Percentiles rank a stretch among this genome's conserved stretches.
Conservation (phyloP, 1,284 basidiomycete species). For the Malassezia nana region DNA sequence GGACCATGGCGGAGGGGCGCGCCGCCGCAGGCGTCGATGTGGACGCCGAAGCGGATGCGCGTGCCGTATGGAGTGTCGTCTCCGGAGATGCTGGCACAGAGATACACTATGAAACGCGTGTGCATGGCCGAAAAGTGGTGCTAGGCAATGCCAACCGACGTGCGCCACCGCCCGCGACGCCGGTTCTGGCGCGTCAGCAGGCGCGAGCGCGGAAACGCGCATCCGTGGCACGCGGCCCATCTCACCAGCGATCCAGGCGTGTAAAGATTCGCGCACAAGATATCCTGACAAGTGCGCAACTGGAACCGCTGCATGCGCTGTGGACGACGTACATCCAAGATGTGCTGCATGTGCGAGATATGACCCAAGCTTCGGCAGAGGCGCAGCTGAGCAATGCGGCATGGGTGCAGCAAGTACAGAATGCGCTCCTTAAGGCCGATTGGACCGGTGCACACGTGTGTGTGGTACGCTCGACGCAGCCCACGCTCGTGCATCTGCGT, state of each 20-base stretch:
- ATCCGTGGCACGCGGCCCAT: neutral
- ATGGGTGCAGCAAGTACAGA: slow-evolving; percentile 6
- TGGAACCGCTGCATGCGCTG: neutral
- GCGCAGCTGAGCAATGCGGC: neutral
- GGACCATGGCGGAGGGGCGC: neutral
- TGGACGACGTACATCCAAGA: slow-evolving; percentile 13
- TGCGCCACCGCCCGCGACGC: slow-evolving; percentile 7
- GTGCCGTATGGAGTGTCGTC: neutral
- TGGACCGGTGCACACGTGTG: slow-evolving; percentile 9
- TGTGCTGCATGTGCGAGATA: slow-evolving; percentile 2
- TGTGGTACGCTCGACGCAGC: slow-evolving; percentile 15
- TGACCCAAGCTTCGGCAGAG: neutral
- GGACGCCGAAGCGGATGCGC: neutral
- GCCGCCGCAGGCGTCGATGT: neutral
- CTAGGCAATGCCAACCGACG: slow-evolving; percentile 10
- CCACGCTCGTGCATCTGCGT: slow-evolving; percentile 9
- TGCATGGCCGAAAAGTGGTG: slow-evolving; percentile 2
- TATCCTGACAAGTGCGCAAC: slow-evolving; percentile 1
- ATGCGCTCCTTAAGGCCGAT: slow-evolving; percentile 14
- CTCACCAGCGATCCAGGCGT: neutral
- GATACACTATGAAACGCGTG: slow-evolving; percentile 8
- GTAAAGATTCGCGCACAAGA: neutral
- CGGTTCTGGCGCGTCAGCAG: neutral
- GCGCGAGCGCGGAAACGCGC: neutral
- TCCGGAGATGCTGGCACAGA: neutral